Percentiles rank a stretch among this genome's conserved stretches.
Evolutionary conservation across 371 early-diverging fungal genomes (phyloP).

Genomic region (Amoeboaphelidium protococcarum): DNA sequence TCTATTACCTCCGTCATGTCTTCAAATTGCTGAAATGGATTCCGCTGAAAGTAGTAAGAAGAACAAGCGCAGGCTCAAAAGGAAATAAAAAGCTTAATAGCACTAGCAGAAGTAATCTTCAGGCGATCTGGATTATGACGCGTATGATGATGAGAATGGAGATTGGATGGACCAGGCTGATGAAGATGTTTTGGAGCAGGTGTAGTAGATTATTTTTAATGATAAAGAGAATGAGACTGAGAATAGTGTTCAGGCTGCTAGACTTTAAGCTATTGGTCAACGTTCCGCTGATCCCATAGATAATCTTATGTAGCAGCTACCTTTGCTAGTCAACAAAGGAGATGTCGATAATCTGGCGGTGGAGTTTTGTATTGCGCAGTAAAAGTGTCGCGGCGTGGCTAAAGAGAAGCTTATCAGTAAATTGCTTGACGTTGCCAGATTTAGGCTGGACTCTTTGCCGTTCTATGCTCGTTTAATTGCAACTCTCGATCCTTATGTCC

Average conservation of each 20-base stretch:
- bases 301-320: slow-evolving; percentile 40
- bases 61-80: not conserved
- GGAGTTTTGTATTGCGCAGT: slow-evolving; percentile 60
- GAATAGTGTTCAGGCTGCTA: no score
- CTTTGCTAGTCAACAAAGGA: slow-evolving; percentile 46
- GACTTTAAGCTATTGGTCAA: no score
- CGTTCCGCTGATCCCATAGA: slow-evolving; percentile 19
- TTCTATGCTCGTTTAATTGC: slow-evolving; percentile 73
- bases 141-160: not conserved
- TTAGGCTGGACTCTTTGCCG: slow-evolving; percentile 58
- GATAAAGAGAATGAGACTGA: not conserved
- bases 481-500: slow-evolving; percentile 48
- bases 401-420: slow-evolving; percentile 6
- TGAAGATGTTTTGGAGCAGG: not conserved
- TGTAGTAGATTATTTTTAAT: not conserved
- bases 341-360: slow-evolving; percentile 61
- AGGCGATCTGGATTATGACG: not conserved
- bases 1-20: no score
- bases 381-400: slow-evolving; percentile 47
- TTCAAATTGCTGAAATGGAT: no score
- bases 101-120: no score
- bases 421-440: slow-evolving; percentile 45
- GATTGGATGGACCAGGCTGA: not conserved
- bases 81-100: no score
- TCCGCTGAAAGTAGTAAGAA: not conserved